A percentile compares a stretch with the other conserved stretches of the same genome.
Conservation (phyloP, 2,329 filamentous ascomycete species). For the Escovopsis sp. region DNA sequence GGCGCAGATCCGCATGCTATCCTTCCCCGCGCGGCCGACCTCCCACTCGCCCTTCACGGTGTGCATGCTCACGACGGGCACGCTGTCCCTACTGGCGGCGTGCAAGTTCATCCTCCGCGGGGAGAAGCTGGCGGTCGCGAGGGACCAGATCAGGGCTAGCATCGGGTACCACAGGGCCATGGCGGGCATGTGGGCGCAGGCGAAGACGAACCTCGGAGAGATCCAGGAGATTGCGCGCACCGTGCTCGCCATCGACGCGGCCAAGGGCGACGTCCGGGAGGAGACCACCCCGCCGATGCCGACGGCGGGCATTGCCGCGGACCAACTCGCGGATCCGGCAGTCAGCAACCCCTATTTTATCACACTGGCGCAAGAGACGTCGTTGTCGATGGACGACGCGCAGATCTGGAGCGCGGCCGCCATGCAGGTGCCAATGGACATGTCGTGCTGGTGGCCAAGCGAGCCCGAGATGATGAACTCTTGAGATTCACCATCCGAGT, state of each 20-base stretch:
- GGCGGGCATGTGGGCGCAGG: constrained; percentile 23
- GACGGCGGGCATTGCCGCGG: too few relatives aligned
- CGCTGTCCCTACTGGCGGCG: constrained; percentile 21
- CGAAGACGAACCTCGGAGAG: constrained; percentile 21
- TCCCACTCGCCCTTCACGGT: constrained; percentile 24
- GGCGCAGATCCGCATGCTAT: constrained; percentile 22
- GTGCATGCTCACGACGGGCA: constrained; percentile 26
- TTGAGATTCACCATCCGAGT: too few relatives aligned
- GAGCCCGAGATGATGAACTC: too few relatives aligned
- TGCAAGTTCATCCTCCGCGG: constrained; percentile 21
- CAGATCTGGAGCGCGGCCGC: too few relatives aligned
- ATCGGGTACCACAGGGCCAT: constrained; percentile 25
- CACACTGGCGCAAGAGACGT: too few relatives aligned
- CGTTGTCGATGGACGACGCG: too few relatives aligned
- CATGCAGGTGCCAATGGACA: too few relatives aligned
- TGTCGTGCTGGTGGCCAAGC: too few relatives aligned
- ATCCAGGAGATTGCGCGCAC: constrained; percentile 24
- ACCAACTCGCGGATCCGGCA: too few relatives aligned
- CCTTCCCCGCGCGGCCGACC: constrained; percentile 20
- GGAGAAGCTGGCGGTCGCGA: constrained; percentile 18
- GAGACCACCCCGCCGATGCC: too few relatives aligned
- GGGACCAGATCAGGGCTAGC: constrained; percentile 26
- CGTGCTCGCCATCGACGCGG: constrained; percentile 9
- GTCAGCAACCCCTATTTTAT: too few relatives aligned
- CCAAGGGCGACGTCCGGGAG: too few relatives aligned